Evolutionary conservation across 1,139 yeast species (phyloP).

Genomic region (Petasospora rhodanensis): DNA sequence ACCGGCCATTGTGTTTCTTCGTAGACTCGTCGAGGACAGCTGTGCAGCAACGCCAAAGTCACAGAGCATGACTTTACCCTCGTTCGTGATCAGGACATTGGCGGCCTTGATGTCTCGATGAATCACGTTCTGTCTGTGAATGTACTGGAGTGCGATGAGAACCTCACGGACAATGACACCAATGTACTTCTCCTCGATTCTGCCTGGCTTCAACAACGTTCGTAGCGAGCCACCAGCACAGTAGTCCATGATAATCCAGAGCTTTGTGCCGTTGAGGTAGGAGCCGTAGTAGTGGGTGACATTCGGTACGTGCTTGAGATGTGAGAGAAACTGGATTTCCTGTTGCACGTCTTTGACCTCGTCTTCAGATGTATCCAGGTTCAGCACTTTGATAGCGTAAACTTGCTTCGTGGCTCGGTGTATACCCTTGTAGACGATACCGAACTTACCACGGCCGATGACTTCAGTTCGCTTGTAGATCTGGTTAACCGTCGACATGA

Average conservation of each 20-base stretch:
- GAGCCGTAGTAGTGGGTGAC: slow-evolving; percentile 93
- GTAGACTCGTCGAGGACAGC: slow-evolving; percentile 67
- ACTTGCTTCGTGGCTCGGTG: slow-evolving; percentile 50
- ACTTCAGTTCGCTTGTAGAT: slow-evolving; percentile 79
- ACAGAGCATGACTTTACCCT: slow-evolving; percentile 86
- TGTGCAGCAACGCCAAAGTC: slow-evolving; percentile 99
- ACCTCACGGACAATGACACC: slow-evolving; percentile 81
- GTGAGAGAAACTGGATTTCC: slow-evolving; percentile 83
- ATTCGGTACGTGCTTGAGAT: slow-evolving; percentile 79
- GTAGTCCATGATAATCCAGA: slow-evolving; percentile 90
- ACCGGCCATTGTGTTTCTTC: slow-evolving; percentile 95
- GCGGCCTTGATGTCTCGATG: slow-evolving; percentile 98
- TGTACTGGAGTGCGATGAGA: slow-evolving; percentile 69
- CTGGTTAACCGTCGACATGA: slow-evolving; percentile 29
- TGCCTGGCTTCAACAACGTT: slow-evolving; percentile 82
- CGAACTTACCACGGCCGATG: slow-evolving; percentile 94
- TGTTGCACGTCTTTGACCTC: slow-evolving; percentile 94
- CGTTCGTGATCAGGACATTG: slow-evolving; percentile 81
- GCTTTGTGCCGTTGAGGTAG: slow-evolving; percentile 75
- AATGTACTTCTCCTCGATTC: slow-evolving; percentile 77
- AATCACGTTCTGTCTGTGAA: slow-evolving; percentile 86
- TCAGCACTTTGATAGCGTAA: slow-evolving; percentile 90
- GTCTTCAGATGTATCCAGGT: slow-evolving; percentile 88
- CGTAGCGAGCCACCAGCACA: slow-evolving; percentile 97
- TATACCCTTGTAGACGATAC: slow-evolving; percentile 86